phyloP scores from a whole-genome alignment of 2,329 filamentous ascomycete species.

The Trichoderma sp. region DNA sequence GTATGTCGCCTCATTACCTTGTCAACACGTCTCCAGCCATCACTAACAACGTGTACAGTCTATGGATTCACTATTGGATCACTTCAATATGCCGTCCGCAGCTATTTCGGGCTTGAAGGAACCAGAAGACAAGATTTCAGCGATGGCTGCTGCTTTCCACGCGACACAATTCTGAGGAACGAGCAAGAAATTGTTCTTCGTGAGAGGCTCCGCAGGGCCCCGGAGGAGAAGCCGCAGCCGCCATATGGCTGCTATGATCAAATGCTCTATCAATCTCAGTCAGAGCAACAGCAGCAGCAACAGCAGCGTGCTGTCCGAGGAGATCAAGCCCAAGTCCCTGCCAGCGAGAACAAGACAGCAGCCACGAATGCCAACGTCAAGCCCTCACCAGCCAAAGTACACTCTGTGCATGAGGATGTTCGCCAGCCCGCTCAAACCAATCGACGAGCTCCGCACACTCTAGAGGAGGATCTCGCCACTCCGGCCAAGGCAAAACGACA shows the following conservation, averaged over 20 bases:
- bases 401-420: neutral
- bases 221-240: neutral
- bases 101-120: conserved; percentile 36
- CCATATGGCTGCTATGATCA: neutral
- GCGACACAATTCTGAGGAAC: conserved; percentile 28
- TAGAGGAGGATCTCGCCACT: conserved; percentile 18
- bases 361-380: neutral
- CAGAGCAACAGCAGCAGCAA: neutral
- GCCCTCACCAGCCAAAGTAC: neutral
- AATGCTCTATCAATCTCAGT: neutral
- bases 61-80: conserved; percentile 31
- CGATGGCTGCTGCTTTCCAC: conserved; percentile 32
- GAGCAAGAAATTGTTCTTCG: conserved; percentile 36
- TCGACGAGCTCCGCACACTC: conserved; percentile 12
- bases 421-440: neutral
- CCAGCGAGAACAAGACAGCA: neutral
- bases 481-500: neutral
- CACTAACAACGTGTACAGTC: conserved; percentile 26
- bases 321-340: neutral
- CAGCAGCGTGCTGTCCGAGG: neutral
- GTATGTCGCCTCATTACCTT: conserved; percentile 22
- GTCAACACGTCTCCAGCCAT: neutral
- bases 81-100: conserved; percentile 33
- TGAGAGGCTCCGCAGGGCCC: conserved; percentile 24
- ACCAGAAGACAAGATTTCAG: conserved; percentile 25